Evolutionary conservation across 1,284 basidiomycete species (phyloP), one percentile per base, ranked within the genome.

Genomic region (Boletus mariae): DNA sequence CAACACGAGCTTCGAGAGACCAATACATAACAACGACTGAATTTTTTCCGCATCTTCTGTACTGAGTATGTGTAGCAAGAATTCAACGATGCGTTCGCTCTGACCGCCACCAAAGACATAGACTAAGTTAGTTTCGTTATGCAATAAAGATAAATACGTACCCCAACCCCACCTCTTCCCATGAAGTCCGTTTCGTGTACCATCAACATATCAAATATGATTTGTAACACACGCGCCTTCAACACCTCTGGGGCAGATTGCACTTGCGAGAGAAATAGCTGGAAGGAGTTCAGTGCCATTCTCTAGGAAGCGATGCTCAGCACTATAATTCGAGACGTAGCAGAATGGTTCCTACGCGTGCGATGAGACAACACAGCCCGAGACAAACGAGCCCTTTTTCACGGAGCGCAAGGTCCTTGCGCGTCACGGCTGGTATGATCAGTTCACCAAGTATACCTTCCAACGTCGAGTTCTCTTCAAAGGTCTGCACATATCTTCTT

Each of bases 391-490:
- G 78, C 0, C 94, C 96, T 61, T 90, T 87, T 71, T 96, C 92
- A 32, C 95, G 82, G 45, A 98, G 79, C 0, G 78, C 76, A 2
- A 90, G 77, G 57, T 96, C 91, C 70, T 94, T 96, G 57, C 91
- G 83, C 62, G 87, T 86, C 32, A 98, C 90, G 1, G 92, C 85
- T 0, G 96, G 96, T 31, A 97, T 83, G 60, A 98, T 93, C 25
- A 98, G 76, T 62, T 98, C 93, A 2, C 86, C 83, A 2, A 98
- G 75, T 35, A 98, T 81, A 32, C 96, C 96, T 65, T 96, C 90
- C 45, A 98, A 76, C 0, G 92, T 94, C 2, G 92, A 92, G 71
- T 98, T 96, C 61, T 98, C 94, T 66, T 96, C 92, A 56, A 98
- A 86, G 1, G 84, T 88, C 88, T 92, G 20, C 63, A 35, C 0